A percentile compares a stretch with the other conserved stretches of the same genome.
Evolutionary conservation across 108 stramenopile genomes (phyloP).

Genomic region (Cyclotella baltica): DNA sequence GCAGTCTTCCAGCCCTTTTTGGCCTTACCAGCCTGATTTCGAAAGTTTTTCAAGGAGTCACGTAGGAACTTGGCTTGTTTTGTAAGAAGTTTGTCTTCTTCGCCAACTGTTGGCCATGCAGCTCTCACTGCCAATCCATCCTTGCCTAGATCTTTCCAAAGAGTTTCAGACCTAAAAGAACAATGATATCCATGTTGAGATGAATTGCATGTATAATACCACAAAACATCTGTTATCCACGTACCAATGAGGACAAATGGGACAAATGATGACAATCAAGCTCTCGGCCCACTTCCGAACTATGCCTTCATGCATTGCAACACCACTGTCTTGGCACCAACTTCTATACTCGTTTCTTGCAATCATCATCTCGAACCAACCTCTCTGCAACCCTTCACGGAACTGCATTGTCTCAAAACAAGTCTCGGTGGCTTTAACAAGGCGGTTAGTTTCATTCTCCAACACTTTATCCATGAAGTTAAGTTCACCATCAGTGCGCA

Average conservation of each 20-base stretch:
- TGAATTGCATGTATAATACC: too few relatives aligned
- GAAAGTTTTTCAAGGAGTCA: slow-evolving; percentile 77
- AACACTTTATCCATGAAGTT: slow-evolving; percentile 92
- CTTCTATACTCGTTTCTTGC: slow-evolving; percentile 93
- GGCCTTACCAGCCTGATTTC: slow-evolving; percentile 75
- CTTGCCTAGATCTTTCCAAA: slow-evolving; percentile 83
- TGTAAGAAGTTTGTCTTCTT: slow-evolving; percentile 87
- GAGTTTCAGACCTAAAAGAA: slow-evolving; percentile 65
- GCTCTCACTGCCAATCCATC: slow-evolving; percentile 87
- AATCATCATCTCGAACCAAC: slow-evolving; percentile 93
- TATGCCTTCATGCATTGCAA: slow-evolving; percentile 87
- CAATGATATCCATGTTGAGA: too few relatives aligned
- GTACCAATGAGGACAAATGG: slow-evolving; percentile 93
- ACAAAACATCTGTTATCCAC: too few relatives aligned
- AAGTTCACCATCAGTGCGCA: slow-evolving; percentile 65
- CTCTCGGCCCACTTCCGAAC: slow-evolving; percentile 77
- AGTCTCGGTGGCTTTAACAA: slow-evolving; percentile 67
- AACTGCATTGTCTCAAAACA: slow-evolving; percentile 85
- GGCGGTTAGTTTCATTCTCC: slow-evolving; percentile 89
- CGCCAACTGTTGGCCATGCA: slow-evolving; percentile 83
- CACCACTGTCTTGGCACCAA: slow-evolving; percentile 87
- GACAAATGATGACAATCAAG: slow-evolving; percentile 86
- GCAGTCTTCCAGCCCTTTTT: slow-evolving; percentile 76
- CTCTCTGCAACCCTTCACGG: slow-evolving; percentile 92
- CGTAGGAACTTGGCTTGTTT: slow-evolving; percentile 87